Percentiles rank a stretch among this genome's conserved stretches.
Evolutionary conservation across 257 asterid species (phyloP).

Genomic region (Nicotiana otophora): DNA sequence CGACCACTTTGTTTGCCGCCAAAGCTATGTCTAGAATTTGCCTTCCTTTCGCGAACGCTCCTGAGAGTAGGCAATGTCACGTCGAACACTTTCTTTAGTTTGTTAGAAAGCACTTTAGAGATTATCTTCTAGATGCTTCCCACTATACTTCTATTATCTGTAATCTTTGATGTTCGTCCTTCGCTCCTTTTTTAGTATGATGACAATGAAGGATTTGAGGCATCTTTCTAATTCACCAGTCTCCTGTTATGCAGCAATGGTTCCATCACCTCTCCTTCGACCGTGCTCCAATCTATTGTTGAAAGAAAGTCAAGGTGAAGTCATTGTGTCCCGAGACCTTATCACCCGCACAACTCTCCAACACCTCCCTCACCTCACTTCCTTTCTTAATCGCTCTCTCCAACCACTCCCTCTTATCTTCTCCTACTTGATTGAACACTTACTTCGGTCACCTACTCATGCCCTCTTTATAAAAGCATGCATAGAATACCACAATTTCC

Average conservation of each 20-base stretch:
- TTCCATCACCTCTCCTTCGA: no score
- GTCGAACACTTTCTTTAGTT: not conserved
- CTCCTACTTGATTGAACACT: no score
- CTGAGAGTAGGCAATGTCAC: not conserved
- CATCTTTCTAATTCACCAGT: not conserved
- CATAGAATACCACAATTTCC: not conserved
- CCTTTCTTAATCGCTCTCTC: no score
- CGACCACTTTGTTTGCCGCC: not conserved
- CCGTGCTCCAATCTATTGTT: no score
- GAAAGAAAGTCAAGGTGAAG: no score
- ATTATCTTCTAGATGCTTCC: not conserved
- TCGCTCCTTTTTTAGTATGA: no score
- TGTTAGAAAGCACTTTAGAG: not conserved
- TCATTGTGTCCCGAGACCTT: no score
- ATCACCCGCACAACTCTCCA: no score
- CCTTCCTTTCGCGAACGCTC: not conserved
- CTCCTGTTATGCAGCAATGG: not conserved
- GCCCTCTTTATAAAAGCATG: not conserved
- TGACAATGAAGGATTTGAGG: no score
- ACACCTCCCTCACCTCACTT: no score
- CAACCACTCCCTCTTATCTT: no score
- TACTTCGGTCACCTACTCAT: not conserved
- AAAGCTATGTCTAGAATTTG: not conserved
- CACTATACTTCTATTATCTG: no score
- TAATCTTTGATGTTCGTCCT: not conserved